Evolutionary conservation across 805 yeast species (phyloP), one percentile per base, ranked within the genome.

Genomic region (Cyberlindnera maritima): DNA sequence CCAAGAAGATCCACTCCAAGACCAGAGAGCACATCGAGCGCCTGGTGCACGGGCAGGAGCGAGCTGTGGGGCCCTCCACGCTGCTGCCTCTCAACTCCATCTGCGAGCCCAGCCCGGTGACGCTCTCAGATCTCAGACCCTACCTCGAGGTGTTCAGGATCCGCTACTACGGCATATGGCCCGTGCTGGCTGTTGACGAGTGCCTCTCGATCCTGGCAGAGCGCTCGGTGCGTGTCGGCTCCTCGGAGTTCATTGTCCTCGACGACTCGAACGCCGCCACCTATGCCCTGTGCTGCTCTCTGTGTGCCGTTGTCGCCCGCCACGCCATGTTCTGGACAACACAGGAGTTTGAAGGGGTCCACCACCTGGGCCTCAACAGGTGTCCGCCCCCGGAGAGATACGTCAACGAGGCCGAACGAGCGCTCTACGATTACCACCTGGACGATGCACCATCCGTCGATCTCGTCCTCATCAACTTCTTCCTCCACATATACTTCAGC

Each of bases 141-240:
- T 54, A 47, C 21, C 34, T 58, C 9, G 57, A 56, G 28, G 48
- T 57, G 4, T 57, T 49, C 43, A 58, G 53, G 28, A 39, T 53
- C 18, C 50, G 62, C 52, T 58, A 50, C 43, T 58, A 58, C 45
- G 52, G 57, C 11, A 50, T 55, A 15, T 58, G 60, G 60, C 62
- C 62, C 1, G 57, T 58, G 3, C 31, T 57, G 2, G 45, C 52
- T 1, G 46, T 52, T 13, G 48, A 47, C 1, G 25, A 52, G 32
- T 48, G 52, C 12, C 39, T 58, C 1, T 43, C 35, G 12, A 32
- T 50, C n/a, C 36, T 26, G 32, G 39, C 20, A 19, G 28, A 29
- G 6, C 37, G 40, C 10, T 25, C 39, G 2, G 20, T 41, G 4
- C 33, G 3, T 14, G 38, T 43, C 4, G 44, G 42, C 11, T 10